A percentile compares a stretch with the other conserved stretches of the same genome.
phyloP scores from a whole-genome alignment of 164 flowering plant genomes.

The Liquidambar formosana region DNA sequence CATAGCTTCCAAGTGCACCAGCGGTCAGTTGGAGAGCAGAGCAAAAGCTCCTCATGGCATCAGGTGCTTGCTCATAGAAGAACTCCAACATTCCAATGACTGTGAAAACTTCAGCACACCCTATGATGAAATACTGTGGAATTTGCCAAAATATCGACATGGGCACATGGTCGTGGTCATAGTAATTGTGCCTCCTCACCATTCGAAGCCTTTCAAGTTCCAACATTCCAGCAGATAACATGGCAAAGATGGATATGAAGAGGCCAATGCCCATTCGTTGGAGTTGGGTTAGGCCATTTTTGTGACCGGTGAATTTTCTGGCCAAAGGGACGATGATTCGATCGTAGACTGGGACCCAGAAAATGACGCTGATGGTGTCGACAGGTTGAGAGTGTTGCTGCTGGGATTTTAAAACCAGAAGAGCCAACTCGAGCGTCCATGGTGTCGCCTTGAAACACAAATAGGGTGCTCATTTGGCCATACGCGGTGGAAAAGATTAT shows the following conservation, averaged over 20 bases:
- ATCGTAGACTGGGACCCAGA: conserved; percentile 65
- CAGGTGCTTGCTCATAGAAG: conserved; percentile 89
- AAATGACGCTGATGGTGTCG: conserved; percentile 59
- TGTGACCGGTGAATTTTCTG: conserved; percentile 54
- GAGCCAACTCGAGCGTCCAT: conserved; percentile 47
- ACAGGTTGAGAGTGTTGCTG: conserved; percentile 62
- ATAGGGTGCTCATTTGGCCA: conserved; percentile 58
- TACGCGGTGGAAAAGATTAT: conserved; percentile 57
- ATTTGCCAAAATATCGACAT: too few species aligned
- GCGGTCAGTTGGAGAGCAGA: conserved; percentile 66
- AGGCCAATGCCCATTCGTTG: conserved; percentile 77
- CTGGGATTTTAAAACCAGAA: conserved; percentile 44
- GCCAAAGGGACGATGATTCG: conserved; percentile 51
- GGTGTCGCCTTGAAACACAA: conserved; percentile 54
- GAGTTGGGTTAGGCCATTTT: conserved; percentile 63
- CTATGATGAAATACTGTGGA: conserved; percentile 66
- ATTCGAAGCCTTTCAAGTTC: conserved; percentile 46
- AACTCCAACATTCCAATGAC: conserved; percentile 70
- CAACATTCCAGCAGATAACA: conserved; percentile 51
- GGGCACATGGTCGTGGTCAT: conserved; percentile 24
- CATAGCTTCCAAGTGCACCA: conserved; percentile 59
- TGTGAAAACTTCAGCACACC: conserved; percentile 71
- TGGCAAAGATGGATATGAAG: conserved; percentile 57
- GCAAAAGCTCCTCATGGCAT: conserved; percentile 69
- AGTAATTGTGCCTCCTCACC: conserved; percentile 43